Evolutionary conservation across 441 rosid genomes (phyloP), one percentile per base, ranked within the genome.

Genomic region (Erodium texanum): DNA sequence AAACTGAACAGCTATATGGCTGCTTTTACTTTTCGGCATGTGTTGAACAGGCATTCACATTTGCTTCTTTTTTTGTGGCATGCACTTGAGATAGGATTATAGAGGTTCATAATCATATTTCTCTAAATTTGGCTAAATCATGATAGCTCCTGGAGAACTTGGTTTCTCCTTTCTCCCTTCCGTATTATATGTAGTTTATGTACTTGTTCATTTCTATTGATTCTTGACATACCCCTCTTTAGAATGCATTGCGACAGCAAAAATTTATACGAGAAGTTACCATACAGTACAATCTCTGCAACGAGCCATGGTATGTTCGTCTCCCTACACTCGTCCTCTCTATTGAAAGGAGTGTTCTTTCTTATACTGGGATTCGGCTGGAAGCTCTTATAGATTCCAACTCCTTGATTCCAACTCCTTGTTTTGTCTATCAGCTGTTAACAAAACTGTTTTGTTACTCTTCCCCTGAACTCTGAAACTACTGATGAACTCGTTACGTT

Each of bases 201-300:
- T 34, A 3, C 61, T 7, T 38, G 34, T 18, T 11, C 0, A 24
- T 16, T 50, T 45, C 50, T 64, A 62, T 54, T 18, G 24, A 45
- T 23, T 3, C 41, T 38, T 20, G 12, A 5, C 27, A n/a, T 36
- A 48, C 54, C 68, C 76, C 73, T 76, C 69, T 78, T 65, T 73
- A 94, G 99, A 92, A 94, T 83, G 99, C 99, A 66, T 74, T 92
- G 82, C 85, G 99, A 74, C 99, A 92, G 68, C 99, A 94, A 78
- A 84, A 93, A 79, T 94, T 87, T 85, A 98, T 92, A 45, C 90
- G 98, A 34, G 99, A 94, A 84, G 99, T 94, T 59, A 92, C 97
- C 41, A 90, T 94, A 74, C 99, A 94, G 71, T 94, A 92, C 88
- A 94, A 92, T 76, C 96, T 94, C 75, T 94, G 99, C 87, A 89